Evolutionary conservation across 208 protist species (phyloP), one percentile per base, ranked within the genome.

Genomic region (Trypanosoma rangeli): DNA sequence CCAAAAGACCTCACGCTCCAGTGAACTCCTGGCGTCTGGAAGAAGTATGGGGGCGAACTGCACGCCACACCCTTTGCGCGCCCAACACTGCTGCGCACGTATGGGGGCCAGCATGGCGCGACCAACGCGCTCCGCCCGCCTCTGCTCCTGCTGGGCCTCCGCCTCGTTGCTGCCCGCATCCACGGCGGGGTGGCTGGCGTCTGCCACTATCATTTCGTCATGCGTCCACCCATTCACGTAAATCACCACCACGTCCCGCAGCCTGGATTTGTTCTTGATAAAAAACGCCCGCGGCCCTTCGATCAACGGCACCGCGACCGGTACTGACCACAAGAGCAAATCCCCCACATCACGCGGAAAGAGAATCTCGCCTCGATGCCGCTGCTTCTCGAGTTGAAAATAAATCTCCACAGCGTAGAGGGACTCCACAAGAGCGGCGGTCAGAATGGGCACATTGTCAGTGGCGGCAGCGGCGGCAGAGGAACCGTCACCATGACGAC

Each of bases 181-280:
- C 9, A 16, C 35, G 16, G 16, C 59, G 15, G 31, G 20, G 12
- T 28, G 18, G 24, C 73, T 73, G 3, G 79, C 73, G 10, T 71
- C 79, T 5, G 79, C 81, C 62, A 77, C 79, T 68, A 90, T 77
- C 76, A 94, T 84, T 64, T 84, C 75, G 53, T 91, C 83, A 68
- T 89, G 85, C 28, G 85, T 87, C 85, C 83, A 90, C 13, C 87
- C 87, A 55, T 93, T 88, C 28, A 93, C 83, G 61, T 91, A 95
- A 18, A 95, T 56, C 10, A 92, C 69, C n/a, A 92, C 74, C 29
- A 87, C 76, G 74, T 92, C 84, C 13, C 86, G 79, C 44, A 95
- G 46, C 13, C 58, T 78, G 5, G 85, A 92, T 63, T 88, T 90
- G 65, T 92, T 93, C 61, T 78, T 80, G 54, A 95, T 62, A 49